Evolutionary conservation across 805 yeast genomes (phyloP).

Genomic region (Brettanomyces sp.): DNA sequence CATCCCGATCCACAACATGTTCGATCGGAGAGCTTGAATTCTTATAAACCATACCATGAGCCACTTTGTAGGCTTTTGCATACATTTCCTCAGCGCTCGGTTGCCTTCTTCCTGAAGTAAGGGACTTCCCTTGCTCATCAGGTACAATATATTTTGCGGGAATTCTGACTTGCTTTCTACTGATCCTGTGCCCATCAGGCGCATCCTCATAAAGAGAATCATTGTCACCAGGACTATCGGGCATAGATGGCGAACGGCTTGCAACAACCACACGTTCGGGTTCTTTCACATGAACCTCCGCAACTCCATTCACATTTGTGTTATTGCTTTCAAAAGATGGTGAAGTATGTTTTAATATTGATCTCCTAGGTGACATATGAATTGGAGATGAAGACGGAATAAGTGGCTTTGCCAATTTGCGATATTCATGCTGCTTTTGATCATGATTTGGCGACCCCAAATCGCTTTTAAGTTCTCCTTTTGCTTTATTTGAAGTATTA

Average conservation of each 20-base stretch:
- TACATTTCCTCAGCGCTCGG: conserved; percentile 40
- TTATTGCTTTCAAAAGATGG: too few relatives aligned
- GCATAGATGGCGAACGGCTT: not conserved
- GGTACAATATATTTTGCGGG: not conserved
- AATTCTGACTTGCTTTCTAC: not conserved
- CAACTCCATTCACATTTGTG: not conserved
- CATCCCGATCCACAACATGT: conserved; percentile 4
- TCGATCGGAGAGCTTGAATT: not conserved
- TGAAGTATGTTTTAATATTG: conserved; percentile 9
- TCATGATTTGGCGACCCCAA: not conserved
- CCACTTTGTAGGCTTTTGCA: conserved; percentile 44
- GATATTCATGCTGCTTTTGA: not conserved
- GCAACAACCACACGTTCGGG: not conserved
- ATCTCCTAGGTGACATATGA: conserved; percentile 9
- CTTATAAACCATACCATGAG: conserved; percentile 47
- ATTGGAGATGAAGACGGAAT: too few relatives aligned
- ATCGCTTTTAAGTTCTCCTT: not conserved
- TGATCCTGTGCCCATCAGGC: not conserved
- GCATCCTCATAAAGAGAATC: conserved; percentile 1
- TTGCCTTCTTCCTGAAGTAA: conserved; percentile 11
- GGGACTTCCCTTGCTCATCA: conserved; percentile 3
- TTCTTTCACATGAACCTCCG: not conserved
- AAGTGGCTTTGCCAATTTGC: not conserved
- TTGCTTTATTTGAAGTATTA: not conserved
- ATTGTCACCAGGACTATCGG: not conserved